Evolutionary conservation across 371 early-diverging fungal species (phyloP).

Genomic region (Mucor mucedo): DNA sequence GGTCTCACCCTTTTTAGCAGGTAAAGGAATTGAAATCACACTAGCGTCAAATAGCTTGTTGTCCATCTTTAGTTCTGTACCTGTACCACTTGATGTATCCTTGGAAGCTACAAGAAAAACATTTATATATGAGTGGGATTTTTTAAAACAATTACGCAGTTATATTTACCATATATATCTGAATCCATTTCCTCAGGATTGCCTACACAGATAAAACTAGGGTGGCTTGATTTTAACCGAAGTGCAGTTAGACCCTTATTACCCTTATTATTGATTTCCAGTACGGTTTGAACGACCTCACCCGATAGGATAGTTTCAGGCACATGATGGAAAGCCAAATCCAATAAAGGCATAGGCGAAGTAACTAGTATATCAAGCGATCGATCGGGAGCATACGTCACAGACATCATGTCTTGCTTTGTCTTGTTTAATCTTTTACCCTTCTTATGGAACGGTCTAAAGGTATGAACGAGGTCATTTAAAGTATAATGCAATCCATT

Average conservation of each 20-base stretch:
- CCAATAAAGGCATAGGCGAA: constrained; percentile 84
- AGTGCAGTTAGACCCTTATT: constrained; percentile 73
- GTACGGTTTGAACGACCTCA: constrained; percentile 72
- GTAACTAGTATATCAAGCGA: constrained; percentile 78
- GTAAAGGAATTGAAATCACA: constrained; percentile 49
- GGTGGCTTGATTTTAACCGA: constrained; percentile 82
- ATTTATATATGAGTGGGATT: background rate
- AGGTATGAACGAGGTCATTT: constrained; percentile 74
- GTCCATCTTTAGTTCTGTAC: constrained; percentile 14
- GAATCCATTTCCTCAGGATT: constrained; percentile 52
- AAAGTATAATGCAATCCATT: constrained; percentile 81
- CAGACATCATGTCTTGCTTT: constrained; percentile 61
- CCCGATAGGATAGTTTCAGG: constrained; percentile 86
- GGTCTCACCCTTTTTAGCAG: constrained; percentile 24
- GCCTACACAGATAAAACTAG: constrained; percentile 84
- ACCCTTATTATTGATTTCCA: constrained; percentile 87
- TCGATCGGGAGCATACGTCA: constrained; percentile 71
- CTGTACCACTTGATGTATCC: background rate
- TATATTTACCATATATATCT: constrained; percentile 41
- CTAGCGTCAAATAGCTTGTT: constrained; percentile 49
- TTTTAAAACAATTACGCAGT: too few species aligned
- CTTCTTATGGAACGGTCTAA: constrained; percentile 68
- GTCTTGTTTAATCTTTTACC: constrained; percentile 81
- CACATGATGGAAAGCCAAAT: constrained; percentile 73
- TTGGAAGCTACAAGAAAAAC: background rate